phyloP scores from a whole-genome alignment of 2,329 filamentous ascomycete genomes.

The Colletotrichum tabaci region DNA sequence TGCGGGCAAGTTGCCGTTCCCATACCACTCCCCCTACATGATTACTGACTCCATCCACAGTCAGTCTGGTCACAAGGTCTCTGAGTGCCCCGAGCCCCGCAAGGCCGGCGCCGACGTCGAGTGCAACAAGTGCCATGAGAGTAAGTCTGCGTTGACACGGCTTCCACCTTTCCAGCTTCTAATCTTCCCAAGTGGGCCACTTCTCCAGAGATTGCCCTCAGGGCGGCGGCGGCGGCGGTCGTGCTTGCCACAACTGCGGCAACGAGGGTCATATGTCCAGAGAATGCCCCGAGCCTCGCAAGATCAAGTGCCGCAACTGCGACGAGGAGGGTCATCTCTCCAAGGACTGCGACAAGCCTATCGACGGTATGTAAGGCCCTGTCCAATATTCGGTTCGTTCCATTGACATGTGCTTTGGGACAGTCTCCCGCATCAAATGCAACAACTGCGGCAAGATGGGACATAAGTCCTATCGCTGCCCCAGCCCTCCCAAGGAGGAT shows the following conservation, averaged over 20 bases:
- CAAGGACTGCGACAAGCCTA: conserved; percentile 74
- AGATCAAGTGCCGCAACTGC: conserved; percentile 74
- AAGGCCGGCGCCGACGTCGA: conserved; percentile 71
- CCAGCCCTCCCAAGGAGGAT: conserved; percentile 50
- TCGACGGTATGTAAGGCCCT: conserved; percentile 60
- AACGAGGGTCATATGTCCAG: conserved; percentile 71
- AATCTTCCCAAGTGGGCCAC: conserved; percentile 66
- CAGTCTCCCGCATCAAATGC: conserved; percentile 70
- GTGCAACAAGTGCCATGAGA: conserved; percentile 76
- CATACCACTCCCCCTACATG: not conserved
- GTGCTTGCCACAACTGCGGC: conserved; percentile 75
- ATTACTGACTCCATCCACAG: conserved; percentile 47
- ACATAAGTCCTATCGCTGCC: conserved; percentile 59
- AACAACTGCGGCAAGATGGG: conserved; percentile 68
- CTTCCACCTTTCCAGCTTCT: not conserved
- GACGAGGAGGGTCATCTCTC: conserved; percentile 73
- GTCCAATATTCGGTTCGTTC: conserved; percentile 1
- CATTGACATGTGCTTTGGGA: conserved; percentile 44
- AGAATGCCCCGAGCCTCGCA: conserved; percentile 64
- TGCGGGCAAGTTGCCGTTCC: conserved; percentile 64
- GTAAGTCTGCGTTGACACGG: conserved; percentile 56
- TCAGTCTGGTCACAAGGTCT: conserved; percentile 64
- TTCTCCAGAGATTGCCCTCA: conserved; percentile 77
- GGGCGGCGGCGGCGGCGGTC: conserved; percentile 68
- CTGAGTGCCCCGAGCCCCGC: conserved; percentile 72